Conservation (phyloP, 2,329 filamentous ascomycete genomes). For the Ceratocystis cacaofunesta region DNA sequence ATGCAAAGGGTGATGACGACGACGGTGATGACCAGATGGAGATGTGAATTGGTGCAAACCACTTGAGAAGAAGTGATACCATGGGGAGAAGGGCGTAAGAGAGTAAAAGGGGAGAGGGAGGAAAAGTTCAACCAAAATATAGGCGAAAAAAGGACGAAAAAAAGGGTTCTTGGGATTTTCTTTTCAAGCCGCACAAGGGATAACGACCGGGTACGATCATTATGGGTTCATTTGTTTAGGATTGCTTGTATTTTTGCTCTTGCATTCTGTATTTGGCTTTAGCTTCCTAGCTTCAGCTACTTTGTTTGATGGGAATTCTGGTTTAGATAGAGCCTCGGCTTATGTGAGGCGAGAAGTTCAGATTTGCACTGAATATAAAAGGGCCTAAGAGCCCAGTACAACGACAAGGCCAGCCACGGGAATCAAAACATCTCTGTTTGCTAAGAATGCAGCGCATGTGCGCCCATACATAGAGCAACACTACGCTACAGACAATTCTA, state of each 20-base stretch:
- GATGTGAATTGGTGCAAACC: slow-evolving; percentile 6
- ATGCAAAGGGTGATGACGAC: slow-evolving; percentile 16
- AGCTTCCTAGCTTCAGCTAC: background rate
- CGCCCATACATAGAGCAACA: too few relatives aligned
- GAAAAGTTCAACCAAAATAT: slow-evolving; percentile 1
- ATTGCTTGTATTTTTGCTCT: background rate
- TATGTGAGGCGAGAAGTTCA: background rate
- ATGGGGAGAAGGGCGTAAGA: background rate
- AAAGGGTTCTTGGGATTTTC: slow-evolving; percentile 3
- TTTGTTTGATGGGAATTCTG: background rate
- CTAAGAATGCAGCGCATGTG: too few relatives aligned
- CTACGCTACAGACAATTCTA: too few relatives aligned
- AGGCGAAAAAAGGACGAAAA: background rate
- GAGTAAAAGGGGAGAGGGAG: background rate
- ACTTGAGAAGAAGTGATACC: background rate
- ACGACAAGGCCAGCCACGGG: background rate
- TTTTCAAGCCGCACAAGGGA: slow-evolving; percentile 1
- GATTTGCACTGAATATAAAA: background rate
- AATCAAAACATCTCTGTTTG: too few relatives aligned
- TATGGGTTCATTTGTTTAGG: background rate
- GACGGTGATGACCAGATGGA: slow-evolving; percentile 18
- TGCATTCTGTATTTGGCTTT: background rate
- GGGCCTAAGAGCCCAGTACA: background rate
- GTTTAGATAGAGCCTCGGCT: slow-evolving; percentile 5
- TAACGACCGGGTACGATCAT: slow-evolving; percentile 7